A percentile compares a stretch with the other conserved stretches of the same genome.
Conservation (phyloP, 169 alveolate species). For the Perkinsus olseni region DNA sequence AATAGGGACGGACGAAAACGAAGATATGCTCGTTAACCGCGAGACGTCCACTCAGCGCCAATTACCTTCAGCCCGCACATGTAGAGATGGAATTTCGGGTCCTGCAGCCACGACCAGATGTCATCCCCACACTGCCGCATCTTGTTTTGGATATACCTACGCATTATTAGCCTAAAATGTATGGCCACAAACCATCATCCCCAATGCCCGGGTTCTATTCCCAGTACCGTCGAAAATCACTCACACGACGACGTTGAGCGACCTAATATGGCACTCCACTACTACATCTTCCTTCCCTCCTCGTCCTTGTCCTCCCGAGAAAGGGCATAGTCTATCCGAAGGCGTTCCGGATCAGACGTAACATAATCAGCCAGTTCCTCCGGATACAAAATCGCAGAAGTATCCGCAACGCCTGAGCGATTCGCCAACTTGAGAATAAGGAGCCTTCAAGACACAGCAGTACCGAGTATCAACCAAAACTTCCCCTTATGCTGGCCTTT, state of each 20-base stretch:
- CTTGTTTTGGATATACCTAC: neutral
- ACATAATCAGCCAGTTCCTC: neutral
- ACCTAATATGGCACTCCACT: neutral
- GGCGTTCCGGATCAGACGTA: neutral
- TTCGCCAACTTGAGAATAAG: neutral
- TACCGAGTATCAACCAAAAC: neutral
- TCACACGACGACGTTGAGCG: neutral
- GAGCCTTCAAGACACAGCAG: neutral
- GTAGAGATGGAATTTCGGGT: neutral
- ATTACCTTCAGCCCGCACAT: neutral
- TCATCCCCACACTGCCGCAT: neutral
- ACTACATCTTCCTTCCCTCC: neutral
- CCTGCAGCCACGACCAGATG: neutral
- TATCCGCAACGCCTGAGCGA: neutral
- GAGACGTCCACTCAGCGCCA: too few relatives aligned
- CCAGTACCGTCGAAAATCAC: too few relatives aligned
- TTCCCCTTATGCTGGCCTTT: neutral
- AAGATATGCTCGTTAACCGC: too few relatives aligned
- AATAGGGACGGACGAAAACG: too few relatives aligned
- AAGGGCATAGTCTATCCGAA: neutral
- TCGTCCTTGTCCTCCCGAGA: neutral
- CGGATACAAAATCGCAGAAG: neutral
- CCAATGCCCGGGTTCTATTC: neutral
- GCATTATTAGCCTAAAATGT: neutral
- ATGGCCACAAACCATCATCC: neutral